Percentiles rank a stretch among this genome's conserved stretches.
Conservation (phyloP, 2,329 filamentous ascomycete genomes). For the Lasiodiplodia citricola region DNA sequence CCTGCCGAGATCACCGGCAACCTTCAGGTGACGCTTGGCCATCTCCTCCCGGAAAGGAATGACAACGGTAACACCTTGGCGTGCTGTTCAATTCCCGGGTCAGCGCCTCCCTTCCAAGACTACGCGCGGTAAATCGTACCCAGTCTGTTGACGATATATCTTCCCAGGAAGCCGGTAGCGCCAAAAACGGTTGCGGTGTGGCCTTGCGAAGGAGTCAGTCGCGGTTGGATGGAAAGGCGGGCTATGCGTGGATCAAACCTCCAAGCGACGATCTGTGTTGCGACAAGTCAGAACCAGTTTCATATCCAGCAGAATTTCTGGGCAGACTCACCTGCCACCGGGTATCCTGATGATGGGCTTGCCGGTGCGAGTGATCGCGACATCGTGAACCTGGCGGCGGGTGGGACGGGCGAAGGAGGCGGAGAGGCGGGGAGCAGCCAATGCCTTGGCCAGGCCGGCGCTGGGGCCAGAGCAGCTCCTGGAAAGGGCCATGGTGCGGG, state of each 20-base stretch:
- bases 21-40: slow-evolving; percentile 95
- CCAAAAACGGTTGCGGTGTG: slow-evolving; percentile 98
- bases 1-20: slow-evolving; percentile 90
- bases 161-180: slow-evolving; percentile 91
- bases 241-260: slow-evolving; percentile 58
- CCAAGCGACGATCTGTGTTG: slow-evolving; percentile 75
- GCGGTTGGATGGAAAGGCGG: slow-evolving; percentile 28
- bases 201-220: slow-evolving; percentile 60
- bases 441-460: slow-evolving; percentile 43
- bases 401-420: slow-evolving; percentile 12
- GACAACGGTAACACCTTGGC: slow-evolving; percentile 91
- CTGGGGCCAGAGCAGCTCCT: slow-evolving; percentile 47
- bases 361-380: slow-evolving; percentile 92
- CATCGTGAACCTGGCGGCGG: slow-evolving; percentile 66
- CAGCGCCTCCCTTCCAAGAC: not conserved
- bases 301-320: slow-evolving; percentile 35
- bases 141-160: slow-evolving; percentile 96
- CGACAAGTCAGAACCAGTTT: slow-evolving; percentile 22
- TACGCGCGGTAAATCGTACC: slow-evolving; percentile 57
- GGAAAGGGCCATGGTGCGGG: slow-evolving; percentile 45
- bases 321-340: slow-evolving; percentile 77
- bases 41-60: slow-evolving; percentile 96
- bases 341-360: slow-evolving; percentile 90
- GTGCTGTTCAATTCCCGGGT: slow-evolving; percentile 62
- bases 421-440: slow-evolving; percentile 36